Conservation (phyloP, 2,329 filamentous ascomycete genomes). For the Hymenoscyphus repandus region DNA sequence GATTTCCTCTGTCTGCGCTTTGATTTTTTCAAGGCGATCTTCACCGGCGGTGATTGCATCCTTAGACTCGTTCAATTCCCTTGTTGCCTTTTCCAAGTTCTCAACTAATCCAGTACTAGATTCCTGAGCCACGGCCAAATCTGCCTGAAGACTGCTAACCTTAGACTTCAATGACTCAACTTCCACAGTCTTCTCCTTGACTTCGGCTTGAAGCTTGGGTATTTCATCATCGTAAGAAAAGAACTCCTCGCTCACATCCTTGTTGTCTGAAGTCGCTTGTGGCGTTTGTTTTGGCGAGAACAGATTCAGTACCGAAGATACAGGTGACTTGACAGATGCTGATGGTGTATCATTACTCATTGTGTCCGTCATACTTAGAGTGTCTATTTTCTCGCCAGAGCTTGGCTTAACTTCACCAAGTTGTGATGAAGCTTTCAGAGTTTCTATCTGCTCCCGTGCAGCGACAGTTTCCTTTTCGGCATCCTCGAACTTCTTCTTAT, state of each 20-base stretch:
- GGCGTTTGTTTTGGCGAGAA: slow-evolving; percentile 45
- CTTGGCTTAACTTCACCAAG: slow-evolving; percentile 25
- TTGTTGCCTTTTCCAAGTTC: slow-evolving; percentile 32
- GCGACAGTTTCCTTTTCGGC: slow-evolving; percentile 57
- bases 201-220: slow-evolving; percentile 70
- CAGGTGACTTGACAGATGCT: slow-evolving; percentile 40
- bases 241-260: slow-evolving; percentile 59
- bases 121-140: slow-evolving; percentile 67
- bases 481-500: slow-evolving; percentile 72
- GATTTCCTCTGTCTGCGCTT: slow-evolving; percentile 25
- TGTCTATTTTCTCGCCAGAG: slow-evolving; percentile 17
- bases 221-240: slow-evolving; percentile 91
- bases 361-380: slow-evolving; percentile 17
- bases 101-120: slow-evolving; percentile 60
- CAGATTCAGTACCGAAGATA: slow-evolving; percentile 43
- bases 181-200: slow-evolving; percentile 65
- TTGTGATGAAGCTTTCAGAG: slow-evolving; percentile 42
- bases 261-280: slow-evolving; percentile 30
- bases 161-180: slow-evolving; percentile 66
- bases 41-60: slow-evolving; percentile 45
- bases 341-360: slow-evolving; percentile 28
- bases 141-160: slow-evolving; percentile 61
- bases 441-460: slow-evolving; percentile 58
- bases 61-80: slow-evolving; percentile 65
- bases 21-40: slow-evolving; percentile 18